Percentiles rank a stretch among this genome's conserved stretches.
These are phyloP conservation scores for Apocynum venetum DNA, from an alignment of 257 asterid species.

Conservation along the genomic window DNA sequence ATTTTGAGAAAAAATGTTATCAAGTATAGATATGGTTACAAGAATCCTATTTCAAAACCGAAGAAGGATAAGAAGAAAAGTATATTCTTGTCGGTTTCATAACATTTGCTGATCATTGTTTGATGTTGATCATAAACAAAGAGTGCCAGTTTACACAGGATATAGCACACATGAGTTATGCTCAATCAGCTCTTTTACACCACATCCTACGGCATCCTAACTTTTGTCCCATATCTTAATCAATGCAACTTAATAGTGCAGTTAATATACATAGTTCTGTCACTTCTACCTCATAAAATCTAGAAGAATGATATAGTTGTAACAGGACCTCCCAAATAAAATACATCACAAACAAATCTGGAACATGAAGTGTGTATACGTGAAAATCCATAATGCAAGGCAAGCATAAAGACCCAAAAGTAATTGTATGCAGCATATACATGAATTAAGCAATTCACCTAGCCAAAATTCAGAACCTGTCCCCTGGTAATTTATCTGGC, in stretches of 20 bases:
- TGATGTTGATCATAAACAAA: not conserved
- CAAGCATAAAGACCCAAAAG: not conserved
- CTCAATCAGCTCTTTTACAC: not conserved
- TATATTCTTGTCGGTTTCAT: not conserved
- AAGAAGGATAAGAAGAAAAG: not conserved
- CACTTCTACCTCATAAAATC: not conserved
- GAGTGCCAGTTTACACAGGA: not conserved
- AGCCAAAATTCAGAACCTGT: not conserved
- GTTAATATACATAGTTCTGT: not conserved
- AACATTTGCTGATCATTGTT: not conserved
- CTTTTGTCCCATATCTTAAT: not conserved
- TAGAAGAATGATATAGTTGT: not conserved
- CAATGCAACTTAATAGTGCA: not conserved
- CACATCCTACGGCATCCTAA: not conserved
- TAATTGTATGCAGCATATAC: not conserved
- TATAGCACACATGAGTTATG: not conserved
- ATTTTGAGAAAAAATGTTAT: not conserved
- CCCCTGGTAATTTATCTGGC: not conserved
- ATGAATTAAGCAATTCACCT: not conserved
- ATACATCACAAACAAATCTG: not conserved
- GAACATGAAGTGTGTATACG: not conserved
- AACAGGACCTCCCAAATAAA: not conserved
- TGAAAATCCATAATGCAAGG: not conserved
- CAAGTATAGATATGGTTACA: not conserved
- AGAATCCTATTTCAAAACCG: not conserved